Conservation (phyloP, 108 stramenopile genomes). For the Skeletonema potamos region DNA sequence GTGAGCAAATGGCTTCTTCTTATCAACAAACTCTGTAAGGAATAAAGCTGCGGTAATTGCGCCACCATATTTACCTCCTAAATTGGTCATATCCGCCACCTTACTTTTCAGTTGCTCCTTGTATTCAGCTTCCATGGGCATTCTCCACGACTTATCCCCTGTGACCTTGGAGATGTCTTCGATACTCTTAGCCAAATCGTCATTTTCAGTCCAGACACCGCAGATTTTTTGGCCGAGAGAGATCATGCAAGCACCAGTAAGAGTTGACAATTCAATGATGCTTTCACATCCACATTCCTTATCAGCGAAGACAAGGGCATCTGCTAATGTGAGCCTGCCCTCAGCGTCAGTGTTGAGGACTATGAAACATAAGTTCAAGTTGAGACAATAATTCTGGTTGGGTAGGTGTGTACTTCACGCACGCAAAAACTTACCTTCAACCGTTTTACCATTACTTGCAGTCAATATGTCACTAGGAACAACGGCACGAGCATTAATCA, state of each 20-base stretch:
- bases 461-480: slow-evolving; percentile 94
- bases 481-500: slow-evolving; percentile 90
- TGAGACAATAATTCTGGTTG: not conserved
- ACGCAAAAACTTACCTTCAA: slow-evolving; percentile 61
- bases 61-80: slow-evolving; percentile 80
- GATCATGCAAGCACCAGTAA: slow-evolving; percentile 93
- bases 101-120: slow-evolving; percentile 82
- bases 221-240: slow-evolving; percentile 71
- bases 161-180: slow-evolving; percentile 73
- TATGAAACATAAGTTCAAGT: not conserved
- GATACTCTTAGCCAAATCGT: slow-evolving; percentile 82
- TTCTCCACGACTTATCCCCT: slow-evolving; percentile 92
- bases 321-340: slow-evolving; percentile 95
- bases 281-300: slow-evolving; percentile 87
- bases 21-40: slow-evolving; percentile 87
- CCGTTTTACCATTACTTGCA: slow-evolving; percentile 98
- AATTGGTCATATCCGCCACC: slow-evolving; percentile 87
- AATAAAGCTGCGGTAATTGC: slow-evolving; percentile 91
- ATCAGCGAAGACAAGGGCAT: slow-evolving; percentile 96
- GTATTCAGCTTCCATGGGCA: slow-evolving; percentile 84
- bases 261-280: slow-evolving; percentile 93
- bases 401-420: no score
- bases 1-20: slow-evolving; percentile 88
- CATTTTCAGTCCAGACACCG: slow-evolving; percentile 88
- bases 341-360: slow-evolving; percentile 98